Evolutionary conservation across 768 basidiomycete species (phyloP).

Genomic region (Boletus tomentosulus): DNA sequence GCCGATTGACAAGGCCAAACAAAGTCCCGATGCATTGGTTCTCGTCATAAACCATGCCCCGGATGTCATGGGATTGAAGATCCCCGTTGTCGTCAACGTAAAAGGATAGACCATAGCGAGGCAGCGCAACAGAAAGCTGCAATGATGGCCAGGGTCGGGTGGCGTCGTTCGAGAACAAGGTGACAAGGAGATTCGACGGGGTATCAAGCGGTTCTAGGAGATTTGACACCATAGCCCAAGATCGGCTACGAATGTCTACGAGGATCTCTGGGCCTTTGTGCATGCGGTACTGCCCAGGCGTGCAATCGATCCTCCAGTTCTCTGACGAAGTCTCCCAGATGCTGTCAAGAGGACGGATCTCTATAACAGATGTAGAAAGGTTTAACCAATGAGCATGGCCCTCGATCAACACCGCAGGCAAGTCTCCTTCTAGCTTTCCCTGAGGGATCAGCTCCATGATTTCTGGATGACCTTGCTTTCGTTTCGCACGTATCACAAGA

Average conservation of each 20-base stretch:
- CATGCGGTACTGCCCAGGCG: conserved; percentile 5
- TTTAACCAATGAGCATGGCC: conserved; percentile 29
- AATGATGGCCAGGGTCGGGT: neutral
- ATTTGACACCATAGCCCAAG: conserved; percentile 25
- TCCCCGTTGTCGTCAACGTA: conserved; percentile 29
- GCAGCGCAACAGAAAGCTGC: conserved; percentile 31
- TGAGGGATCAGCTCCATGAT: conserved; percentile 22
- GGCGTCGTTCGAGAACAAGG: neutral
- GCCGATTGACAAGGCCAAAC: conserved; percentile 38
- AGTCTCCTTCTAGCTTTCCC: conserved; percentile 17
- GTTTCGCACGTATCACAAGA: conserved; percentile 13
- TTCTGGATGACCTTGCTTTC: neutral
- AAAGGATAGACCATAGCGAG: conserved; percentile 41
- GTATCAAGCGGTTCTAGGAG: conserved; percentile 22
- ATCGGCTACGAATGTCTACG: conserved; percentile 25
- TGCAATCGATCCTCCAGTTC: conserved; percentile 24
- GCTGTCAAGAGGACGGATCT: conserved; percentile 23
- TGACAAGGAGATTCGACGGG: conserved; percentile 20
- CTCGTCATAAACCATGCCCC: conserved; percentile 38
- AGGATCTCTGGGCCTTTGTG: conserved; percentile 8
- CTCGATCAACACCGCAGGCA: conserved; percentile 22
- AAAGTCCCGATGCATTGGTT: conserved; percentile 41
- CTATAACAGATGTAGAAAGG: conserved; percentile 18
- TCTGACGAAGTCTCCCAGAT: conserved; percentile 22
- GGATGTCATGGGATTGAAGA: conserved; percentile 39